phyloP scores from a whole-genome alignment of 2,329 filamentous ascomycete genomes.

The Emergomyces africanus region DNA sequence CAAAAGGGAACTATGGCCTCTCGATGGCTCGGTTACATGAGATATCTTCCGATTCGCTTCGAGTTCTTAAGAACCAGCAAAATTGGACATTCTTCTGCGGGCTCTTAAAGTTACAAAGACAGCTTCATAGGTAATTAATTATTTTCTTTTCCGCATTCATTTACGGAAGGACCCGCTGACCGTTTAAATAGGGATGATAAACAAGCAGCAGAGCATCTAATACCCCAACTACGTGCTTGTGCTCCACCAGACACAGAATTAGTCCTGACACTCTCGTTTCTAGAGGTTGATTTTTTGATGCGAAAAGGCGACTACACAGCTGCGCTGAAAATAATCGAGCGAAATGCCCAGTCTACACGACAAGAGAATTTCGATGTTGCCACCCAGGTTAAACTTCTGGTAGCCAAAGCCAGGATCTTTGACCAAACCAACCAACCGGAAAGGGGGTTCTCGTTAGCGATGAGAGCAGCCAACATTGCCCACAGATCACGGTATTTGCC shows the following conservation, averaged over 20 bases:
- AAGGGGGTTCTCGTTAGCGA: constrained; percentile 61
- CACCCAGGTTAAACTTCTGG: constrained; percentile 56
- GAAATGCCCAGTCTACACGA: constrained; percentile 38
- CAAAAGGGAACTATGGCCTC: constrained; percentile 57
- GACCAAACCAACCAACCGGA: constrained; percentile 55
- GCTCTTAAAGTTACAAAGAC: constrained; percentile 29
- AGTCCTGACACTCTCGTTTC: constrained; percentile 44
- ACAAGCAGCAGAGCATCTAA: constrained; percentile 42
- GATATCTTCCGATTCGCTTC: constrained; percentile 48
- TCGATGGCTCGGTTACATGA: constrained; percentile 49
- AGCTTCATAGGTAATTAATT: constrained; percentile 30
- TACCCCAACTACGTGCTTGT: constrained; percentile 44
- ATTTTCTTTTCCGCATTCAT: background rate
- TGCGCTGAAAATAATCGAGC: constrained; percentile 44
- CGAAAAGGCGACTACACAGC: constrained; percentile 39
- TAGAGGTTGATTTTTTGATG: constrained; percentile 47
- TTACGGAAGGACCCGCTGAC: background rate
- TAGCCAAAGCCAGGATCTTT: constrained; percentile 60
- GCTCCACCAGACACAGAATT: constrained; percentile 46
- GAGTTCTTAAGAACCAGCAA: constrained; percentile 66
- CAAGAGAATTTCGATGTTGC: constrained; percentile 49
- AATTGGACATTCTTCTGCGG: constrained; percentile 32
- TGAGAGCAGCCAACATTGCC: constrained; percentile 63
- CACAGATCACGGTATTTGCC: constrained; percentile 56
- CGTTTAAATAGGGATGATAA: constrained; percentile 40